These are phyloP conservation scores for Leccinum subrobustum DNA, from an alignment of 1,284 basidiomycete genomes.

Conservation along the genomic window DNA sequence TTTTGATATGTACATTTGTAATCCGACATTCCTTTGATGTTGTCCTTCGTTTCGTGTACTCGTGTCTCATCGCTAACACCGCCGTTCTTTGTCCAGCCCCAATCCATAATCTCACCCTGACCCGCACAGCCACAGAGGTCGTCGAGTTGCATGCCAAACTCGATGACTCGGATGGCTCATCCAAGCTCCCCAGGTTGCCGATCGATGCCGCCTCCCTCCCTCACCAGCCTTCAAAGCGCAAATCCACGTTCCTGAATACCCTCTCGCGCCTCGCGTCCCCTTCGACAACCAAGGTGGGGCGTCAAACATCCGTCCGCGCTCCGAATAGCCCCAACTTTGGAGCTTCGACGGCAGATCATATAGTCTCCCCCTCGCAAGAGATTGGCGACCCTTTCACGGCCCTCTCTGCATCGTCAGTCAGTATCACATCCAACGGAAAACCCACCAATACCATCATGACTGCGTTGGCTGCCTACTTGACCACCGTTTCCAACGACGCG, in stretches of 20 bases:
- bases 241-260: slow-evolving; percentile 78
- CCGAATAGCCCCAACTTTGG: slow-evolving; percentile 33
- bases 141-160: slow-evolving; percentile 77
- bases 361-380: slow-evolving; percentile 55
- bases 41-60: slow-evolving; percentile 14
- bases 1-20: slow-evolving; percentile 17
- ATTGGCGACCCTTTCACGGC: slow-evolving; percentile 59
- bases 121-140: slow-evolving; percentile 72
- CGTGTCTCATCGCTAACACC: slow-evolving; percentile 30
- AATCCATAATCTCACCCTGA: slow-evolving; percentile 86
- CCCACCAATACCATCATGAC: slow-evolving; percentile 51
- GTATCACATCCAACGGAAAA: slow-evolving; percentile 23
- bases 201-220: slow-evolving; percentile 53
- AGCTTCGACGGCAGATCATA: slow-evolving; percentile 33
- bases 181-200: slow-evolving; percentile 60
- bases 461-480: slow-evolving; percentile 77
- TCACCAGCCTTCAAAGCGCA: slow-evolving; percentile 60
- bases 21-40: slow-evolving; percentile 15
- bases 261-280: slow-evolving; percentile 76
- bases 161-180: slow-evolving; percentile 49
- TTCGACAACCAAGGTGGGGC: slow-evolving; percentile 44
- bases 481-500: slow-evolving; percentile 68
- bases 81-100: slow-evolving; percentile 54
- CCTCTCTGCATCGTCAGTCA: slow-evolving; percentile 34
- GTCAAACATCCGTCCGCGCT: slow-evolving; percentile 36